A percentile compares a stretch with the other conserved stretches of the same genome.
Evolutionary conservation across 2,329 filamentous ascomycete species (phyloP).

Genomic region (Triangularia verruculosa): DNA sequence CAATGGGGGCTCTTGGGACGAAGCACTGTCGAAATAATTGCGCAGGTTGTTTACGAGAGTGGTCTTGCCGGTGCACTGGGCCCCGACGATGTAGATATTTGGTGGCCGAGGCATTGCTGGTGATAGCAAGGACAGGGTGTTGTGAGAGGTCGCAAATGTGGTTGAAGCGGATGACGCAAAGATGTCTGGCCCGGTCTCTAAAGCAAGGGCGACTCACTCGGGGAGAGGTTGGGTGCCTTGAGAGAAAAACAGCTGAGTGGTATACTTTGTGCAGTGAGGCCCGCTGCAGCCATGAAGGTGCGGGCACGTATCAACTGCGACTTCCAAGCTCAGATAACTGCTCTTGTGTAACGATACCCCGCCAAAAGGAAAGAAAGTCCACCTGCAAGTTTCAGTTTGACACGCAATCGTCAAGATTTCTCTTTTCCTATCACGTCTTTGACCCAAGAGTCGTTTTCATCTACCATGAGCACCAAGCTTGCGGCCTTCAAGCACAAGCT

Average conservation of each 20-base stretch:
- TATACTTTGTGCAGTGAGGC: neutral
- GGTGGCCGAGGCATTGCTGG: constrained; percentile 1
- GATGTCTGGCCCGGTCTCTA: too few relatives aligned
- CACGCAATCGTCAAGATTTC: constrained; percentile 1
- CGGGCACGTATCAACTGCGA: too few relatives aligned
- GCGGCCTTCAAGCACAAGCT: constrained; percentile 23
- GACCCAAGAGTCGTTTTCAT: too few relatives aligned
- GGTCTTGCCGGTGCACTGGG: constrained; percentile 46
- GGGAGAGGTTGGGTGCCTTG: too few relatives aligned
- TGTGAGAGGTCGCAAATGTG: neutral
- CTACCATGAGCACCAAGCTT: neutral
- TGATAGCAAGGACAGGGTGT: neutral
- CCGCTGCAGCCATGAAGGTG: neutral
- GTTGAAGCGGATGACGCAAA: too few relatives aligned
- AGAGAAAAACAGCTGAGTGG: neutral
- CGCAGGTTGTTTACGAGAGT: constrained; percentile 39
- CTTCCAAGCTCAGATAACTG: neutral
- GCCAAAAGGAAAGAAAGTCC: neutral
- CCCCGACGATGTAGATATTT: constrained; percentile 42
- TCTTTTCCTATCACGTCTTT: too few relatives aligned
- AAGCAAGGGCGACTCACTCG: too few relatives aligned
- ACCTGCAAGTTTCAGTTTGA: too few relatives aligned
- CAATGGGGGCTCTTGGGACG: constrained; percentile 17
- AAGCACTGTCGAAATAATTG: constrained; percentile 19
- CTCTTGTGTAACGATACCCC: too few relatives aligned